Evolutionary conservation across 164 flowering plant genomes (phyloP).

Genomic region (Aristolochia californica): DNA sequence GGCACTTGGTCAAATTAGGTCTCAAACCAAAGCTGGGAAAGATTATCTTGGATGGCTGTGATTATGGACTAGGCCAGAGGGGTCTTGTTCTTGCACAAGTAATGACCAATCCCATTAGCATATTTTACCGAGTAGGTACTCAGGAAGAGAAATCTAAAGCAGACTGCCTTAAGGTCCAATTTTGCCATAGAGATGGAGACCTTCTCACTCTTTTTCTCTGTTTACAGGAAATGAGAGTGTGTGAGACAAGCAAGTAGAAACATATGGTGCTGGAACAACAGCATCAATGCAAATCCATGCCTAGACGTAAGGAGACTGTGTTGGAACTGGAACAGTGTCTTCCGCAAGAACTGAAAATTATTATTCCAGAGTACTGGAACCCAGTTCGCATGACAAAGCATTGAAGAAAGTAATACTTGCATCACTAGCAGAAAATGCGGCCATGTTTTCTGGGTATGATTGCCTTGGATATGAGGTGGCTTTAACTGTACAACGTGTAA

Average conservation of each 20-base stretch:
- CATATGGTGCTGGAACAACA: conserved; percentile 91
- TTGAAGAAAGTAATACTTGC: conserved; percentile 63
- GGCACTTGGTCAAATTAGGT: conserved; percentile 59
- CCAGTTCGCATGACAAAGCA: conserved; percentile 30
- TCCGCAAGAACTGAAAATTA: conserved; percentile 40
- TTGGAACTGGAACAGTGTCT: conserved; percentile 67
- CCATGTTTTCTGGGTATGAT: conserved; percentile 79
- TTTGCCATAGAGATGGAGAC: conserved; percentile 82
- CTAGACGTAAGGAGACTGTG: conserved; percentile 78
- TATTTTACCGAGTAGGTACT: conserved; percentile 89
- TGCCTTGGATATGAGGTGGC: conserved; percentile 90
- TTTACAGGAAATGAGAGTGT: conserved; percentile 75
- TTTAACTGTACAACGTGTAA: conserved; percentile 55
- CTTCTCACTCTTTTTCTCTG: conserved; percentile 89
- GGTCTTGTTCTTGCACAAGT: conserved; percentile 91
- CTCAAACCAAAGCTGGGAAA: conserved; percentile 90
- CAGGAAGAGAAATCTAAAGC: conserved; percentile 64
- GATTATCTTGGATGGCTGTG: conserved; percentile 48
- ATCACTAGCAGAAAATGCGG: conserved; percentile 71
- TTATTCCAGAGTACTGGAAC: conserved; percentile 61
- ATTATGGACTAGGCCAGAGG: conserved; percentile 47
- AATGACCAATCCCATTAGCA: conserved; percentile 89
- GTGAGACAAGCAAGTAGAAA: conserved; percentile 34
- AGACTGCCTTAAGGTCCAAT: conserved; percentile 77
- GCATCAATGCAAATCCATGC: conserved; percentile 91